phyloP scores from a whole-genome alignment of 2,329 filamentous ascomycete species.

The Beauveria asiatica region DNA sequence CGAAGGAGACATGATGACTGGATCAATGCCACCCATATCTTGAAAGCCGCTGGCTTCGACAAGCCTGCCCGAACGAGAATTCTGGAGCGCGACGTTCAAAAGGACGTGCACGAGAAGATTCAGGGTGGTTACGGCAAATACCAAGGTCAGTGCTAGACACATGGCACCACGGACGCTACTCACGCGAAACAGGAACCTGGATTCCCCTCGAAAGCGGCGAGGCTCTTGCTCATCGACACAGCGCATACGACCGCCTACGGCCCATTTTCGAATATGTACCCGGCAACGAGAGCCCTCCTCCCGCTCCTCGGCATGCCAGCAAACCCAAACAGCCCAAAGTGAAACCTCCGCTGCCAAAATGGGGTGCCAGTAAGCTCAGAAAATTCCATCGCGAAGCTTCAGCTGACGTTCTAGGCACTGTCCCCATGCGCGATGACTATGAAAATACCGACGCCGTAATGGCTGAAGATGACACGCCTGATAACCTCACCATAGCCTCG shows the following conservation, averaged over 20 bases:
- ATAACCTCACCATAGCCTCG: constrained; percentile 74
- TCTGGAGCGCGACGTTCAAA: constrained; percentile 92
- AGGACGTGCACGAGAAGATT: constrained; percentile 93
- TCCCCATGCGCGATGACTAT: constrained; percentile 45
- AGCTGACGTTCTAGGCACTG: constrained; percentile 1
- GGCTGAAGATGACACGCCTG: constrained; percentile 72
- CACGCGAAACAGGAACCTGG: constrained; percentile 65
- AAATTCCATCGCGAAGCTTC: not conserved
- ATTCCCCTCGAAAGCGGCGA: constrained; percentile 80
- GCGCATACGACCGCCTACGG: constrained; percentile 70
- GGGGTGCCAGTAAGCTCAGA: constrained; percentile 26
- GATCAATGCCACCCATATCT: constrained; percentile 99
- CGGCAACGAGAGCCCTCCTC: constrained; percentile 80
- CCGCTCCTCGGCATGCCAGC: constrained; percentile 84
- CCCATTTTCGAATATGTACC: constrained; percentile 86
- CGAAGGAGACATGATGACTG: constrained; percentile 85
- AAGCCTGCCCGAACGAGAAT: constrained; percentile 94
- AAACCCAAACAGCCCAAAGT: constrained; percentile 69
- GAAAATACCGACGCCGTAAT: constrained; percentile 55
- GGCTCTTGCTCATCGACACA: constrained; percentile 76
- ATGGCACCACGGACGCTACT: not conserved
- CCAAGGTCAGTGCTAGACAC: constrained; percentile 52
- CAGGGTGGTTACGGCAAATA: constrained; percentile 99
- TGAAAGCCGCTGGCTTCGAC: constrained; percentile 95
- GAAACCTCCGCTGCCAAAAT: constrained; percentile 47